Conservation (phyloP, 2,329 filamentous ascomycete species). For the Penicillium sp. region DNA sequence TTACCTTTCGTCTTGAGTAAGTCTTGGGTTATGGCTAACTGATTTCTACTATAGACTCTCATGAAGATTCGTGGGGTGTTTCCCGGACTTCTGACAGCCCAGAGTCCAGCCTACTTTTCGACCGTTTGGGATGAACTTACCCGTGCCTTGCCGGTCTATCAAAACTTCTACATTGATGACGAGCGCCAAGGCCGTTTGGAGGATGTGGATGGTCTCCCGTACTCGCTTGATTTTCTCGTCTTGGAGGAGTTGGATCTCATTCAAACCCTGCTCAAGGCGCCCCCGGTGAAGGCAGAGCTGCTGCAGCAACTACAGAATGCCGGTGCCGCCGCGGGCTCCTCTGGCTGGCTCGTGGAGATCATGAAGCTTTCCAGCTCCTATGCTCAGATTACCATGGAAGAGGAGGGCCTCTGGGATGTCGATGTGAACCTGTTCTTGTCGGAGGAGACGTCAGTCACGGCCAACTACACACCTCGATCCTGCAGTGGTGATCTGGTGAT, state of each 20-base stretch:
- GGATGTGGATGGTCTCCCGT: constrained; percentile 85
- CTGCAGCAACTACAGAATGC: constrained; percentile 66
- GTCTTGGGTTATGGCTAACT: constrained; percentile 11
- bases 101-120: constrained; percentile 77
- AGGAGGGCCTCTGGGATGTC: constrained; percentile 93
- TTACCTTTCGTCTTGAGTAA: background rate
- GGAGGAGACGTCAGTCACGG: constrained; percentile 89
- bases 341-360: constrained; percentile 79
- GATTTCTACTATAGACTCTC: constrained; percentile 57
- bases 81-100: constrained; percentile 71
- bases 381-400: constrained; percentile 84
- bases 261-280: constrained; percentile 81
- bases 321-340: constrained; percentile 56
- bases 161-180: constrained; percentile 77
- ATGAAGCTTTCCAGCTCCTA: constrained; percentile 82
- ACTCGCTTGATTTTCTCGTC: constrained; percentile 88
- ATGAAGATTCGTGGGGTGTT: constrained; percentile 86
- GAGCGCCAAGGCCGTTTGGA: constrained; percentile 84
- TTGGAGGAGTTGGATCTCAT: constrained; percentile 93
- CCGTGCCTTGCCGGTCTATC: constrained; percentile 66
- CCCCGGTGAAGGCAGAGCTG: constrained; percentile 84
- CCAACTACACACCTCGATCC: constrained; percentile 91
- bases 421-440: constrained; percentile 93
- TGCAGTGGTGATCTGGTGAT: constrained; percentile 89
- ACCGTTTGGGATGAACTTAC: constrained; percentile 85